Conservation (phyloP, 2,329 filamentous ascomycete species). For the Phialemoniopsis sp. region DNA sequence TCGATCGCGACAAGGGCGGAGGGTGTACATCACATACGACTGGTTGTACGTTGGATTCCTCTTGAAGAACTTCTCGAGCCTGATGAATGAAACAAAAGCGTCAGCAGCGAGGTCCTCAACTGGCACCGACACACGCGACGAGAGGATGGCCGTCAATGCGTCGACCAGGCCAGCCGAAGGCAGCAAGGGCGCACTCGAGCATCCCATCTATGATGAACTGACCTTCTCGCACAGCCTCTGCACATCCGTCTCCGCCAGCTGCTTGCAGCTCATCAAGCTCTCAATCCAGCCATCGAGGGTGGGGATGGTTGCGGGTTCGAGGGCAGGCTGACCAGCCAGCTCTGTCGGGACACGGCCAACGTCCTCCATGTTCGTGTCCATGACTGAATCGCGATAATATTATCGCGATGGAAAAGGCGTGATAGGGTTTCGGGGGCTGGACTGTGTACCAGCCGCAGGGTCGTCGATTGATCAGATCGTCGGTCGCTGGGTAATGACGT, state of each 20-base stretch:
- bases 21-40: slow-evolving; percentile 61
- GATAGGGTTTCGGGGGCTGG: neutral
- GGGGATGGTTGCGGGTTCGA: slow-evolving; percentile 83
- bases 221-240: slow-evolving; percentile 98
- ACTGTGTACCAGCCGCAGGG: neutral
- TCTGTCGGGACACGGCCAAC: slow-evolving; percentile 82
- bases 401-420: neutral
- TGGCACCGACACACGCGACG: neutral
- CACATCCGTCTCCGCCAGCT: slow-evolving; percentile 90
- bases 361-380: slow-evolving; percentile 99
- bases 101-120: slow-evolving; percentile 21
- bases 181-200: neutral
- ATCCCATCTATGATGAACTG: slow-evolving; percentile 21
- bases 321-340: slow-evolving; percentile 61
- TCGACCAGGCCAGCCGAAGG: neutral
- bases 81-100: slow-evolving; percentile 28
- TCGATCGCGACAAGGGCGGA: neutral
- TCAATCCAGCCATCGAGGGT: slow-evolving; percentile 98
- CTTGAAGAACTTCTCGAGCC: slow-evolving; percentile 94
- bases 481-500: neutral
- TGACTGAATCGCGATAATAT: slow-evolving; percentile 30
- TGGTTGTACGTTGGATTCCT: slow-evolving; percentile 98
- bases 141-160: slow-evolving; percentile 4
- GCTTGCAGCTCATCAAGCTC: slow-evolving; percentile 97
- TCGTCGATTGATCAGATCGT: neutral